A percentile compares a stretch with the other conserved stretches of the same genome.
Conservation (phyloP, 2,329 filamentous ascomycete species). For the Ceratocystis cubensis region DNA sequence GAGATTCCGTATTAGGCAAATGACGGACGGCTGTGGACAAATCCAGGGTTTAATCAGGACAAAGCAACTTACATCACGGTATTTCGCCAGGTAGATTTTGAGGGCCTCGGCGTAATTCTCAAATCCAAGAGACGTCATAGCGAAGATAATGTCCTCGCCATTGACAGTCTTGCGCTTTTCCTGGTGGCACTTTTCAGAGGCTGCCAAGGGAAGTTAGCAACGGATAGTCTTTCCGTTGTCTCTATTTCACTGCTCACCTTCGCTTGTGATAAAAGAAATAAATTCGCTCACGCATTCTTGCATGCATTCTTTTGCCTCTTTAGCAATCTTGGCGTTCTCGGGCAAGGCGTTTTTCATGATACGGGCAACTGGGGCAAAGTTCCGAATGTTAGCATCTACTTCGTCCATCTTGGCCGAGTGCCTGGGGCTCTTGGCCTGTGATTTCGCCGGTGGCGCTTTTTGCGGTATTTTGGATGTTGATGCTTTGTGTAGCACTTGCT, state of each 20-base stretch:
- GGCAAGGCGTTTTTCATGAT: constrained; percentile 98
- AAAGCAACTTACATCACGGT: constrained; percentile 68
- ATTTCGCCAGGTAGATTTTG: constrained; percentile 96
- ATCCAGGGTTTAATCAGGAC: background rate
- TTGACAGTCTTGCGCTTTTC: constrained; percentile 99
- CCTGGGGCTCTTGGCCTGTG: background rate
- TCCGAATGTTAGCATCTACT: constrained; percentile 82
- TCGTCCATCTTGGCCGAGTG: constrained; percentile 9
- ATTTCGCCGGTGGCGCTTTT: background rate
- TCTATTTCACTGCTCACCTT: constrained; percentile 51
- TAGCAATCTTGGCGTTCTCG: constrained; percentile 97
- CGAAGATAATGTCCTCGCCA: constrained; percentile 95
- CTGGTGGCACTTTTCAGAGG: constrained; percentile 97
- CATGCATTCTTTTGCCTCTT: constrained; percentile 99
- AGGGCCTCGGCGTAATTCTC: constrained; percentile 97
- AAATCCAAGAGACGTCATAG: constrained; percentile 97
- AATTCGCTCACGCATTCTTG: constrained; percentile 99
- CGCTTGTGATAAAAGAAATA: constrained; percentile 98
- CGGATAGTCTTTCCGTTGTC: background rate
- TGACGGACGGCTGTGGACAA: background rate
- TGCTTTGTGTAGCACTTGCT: background rate
- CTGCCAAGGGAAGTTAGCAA: constrained; percentile 36
- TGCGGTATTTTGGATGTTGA: background rate
- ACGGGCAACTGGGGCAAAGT: constrained; percentile 88
- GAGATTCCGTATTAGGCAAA: background rate